phyloP scores from a whole-genome alignment of 495 filamentous ascomycete species.

The Wilcoxina mikolae region DNA sequence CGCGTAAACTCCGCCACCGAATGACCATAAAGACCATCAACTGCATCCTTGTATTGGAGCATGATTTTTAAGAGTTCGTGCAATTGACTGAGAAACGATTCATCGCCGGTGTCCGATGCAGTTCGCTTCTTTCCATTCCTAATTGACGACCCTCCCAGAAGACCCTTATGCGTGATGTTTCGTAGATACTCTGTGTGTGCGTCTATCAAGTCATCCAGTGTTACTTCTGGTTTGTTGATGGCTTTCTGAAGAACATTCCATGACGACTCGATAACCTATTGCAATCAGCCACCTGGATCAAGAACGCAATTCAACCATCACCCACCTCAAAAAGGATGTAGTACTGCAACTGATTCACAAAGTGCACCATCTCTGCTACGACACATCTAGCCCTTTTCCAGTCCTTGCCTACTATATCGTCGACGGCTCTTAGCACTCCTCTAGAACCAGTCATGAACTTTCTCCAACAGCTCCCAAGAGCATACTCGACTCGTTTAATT shows the following conservation, averaged over 20 bases:
- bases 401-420: constrained; percentile 57
- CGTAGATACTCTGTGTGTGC: constrained; percentile 85
- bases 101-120: constrained; percentile 26
- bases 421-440: constrained; percentile 72
- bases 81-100: constrained; percentile 75
- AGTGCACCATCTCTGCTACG: constrained; percentile 95
- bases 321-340: constrained; percentile 82
- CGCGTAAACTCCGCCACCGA: constrained; percentile 84
- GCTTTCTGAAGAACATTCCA: constrained; percentile 78
- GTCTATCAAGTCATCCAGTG: constrained; percentile 84
- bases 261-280: constrained; percentile 69
- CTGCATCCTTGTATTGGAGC: constrained; percentile 83
- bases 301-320: not conserved
- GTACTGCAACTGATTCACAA: constrained; percentile 91
- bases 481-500: constrained; percentile 94
- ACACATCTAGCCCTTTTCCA: constrained; percentile 84
- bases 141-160: constrained; percentile 54
- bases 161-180: constrained; percentile 88
- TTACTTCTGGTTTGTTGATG: constrained; percentile 65
- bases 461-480: constrained; percentile 76
- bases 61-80: constrained; percentile 86
- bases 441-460: constrained; percentile 91
- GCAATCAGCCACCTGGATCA: not conserved
- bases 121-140: constrained; percentile 31
- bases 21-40: constrained; percentile 89